Evolutionary conservation across 495 filamentous ascomycete species (phyloP).

Genomic region (Talaromyces thailandensis): DNA sequence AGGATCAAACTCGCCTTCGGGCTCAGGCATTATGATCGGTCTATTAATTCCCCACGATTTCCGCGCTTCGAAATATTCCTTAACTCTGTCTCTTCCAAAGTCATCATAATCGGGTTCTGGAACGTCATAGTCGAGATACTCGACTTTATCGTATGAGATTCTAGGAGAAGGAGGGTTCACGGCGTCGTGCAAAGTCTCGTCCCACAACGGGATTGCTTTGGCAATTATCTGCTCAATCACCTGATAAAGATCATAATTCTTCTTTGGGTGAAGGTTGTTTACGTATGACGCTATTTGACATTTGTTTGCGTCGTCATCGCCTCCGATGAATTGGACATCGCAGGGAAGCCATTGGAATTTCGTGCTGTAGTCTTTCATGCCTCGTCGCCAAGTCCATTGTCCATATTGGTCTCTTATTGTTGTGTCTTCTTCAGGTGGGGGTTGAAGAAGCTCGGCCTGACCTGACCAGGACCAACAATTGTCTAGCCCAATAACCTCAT

Average conservation of each 20-base stretch:
- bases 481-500: constrained; percentile 21
- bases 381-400: too few relatives aligned
- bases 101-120: not conserved
- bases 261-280: constrained; percentile 49
- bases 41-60: not conserved
- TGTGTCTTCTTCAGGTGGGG: not conserved
- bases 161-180: not conserved
- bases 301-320: not conserved
- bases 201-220: constrained; percentile 45
- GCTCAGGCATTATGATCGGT: constrained; percentile 23
- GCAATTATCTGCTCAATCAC: constrained; percentile 41
- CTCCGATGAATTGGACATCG: constrained; percentile 33
- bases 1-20: constrained; percentile 15
- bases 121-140: constrained; percentile 8
- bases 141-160: constrained; percentile 13
- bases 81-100: too few relatives aligned
- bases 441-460: not conserved
- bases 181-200: constrained; percentile 19
- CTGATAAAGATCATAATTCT: constrained; percentile 38
- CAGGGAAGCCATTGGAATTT: constrained; percentile 54
- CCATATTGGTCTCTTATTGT: too few relatives aligned
- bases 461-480: constrained; percentile 22
- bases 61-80: too few relatives aligned
- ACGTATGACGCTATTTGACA: constrained; percentile 40
- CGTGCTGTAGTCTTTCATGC: constrained; percentile 6